Evolutionary conservation across 108 stramenopile genomes (phyloP).

Genomic region (Cyclotella atomus): DNA sequence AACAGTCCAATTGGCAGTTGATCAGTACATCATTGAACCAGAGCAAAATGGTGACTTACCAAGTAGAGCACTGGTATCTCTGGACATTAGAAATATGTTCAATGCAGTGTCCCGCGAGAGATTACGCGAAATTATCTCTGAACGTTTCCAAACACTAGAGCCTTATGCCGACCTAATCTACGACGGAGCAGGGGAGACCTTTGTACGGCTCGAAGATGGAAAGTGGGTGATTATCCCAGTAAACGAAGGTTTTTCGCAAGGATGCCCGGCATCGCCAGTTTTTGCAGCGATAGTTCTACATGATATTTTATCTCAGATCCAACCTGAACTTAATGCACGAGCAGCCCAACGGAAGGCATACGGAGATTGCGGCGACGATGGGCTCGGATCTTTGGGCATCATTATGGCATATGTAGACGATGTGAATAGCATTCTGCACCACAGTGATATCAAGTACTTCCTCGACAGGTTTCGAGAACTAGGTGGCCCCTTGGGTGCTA

Average conservation of each 20-base stretch:
- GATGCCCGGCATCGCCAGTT: constrained; percentile 17
- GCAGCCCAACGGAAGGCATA: background rate
- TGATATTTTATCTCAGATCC: background rate
- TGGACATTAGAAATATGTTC: background rate
- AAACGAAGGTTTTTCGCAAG: constrained; percentile 15
- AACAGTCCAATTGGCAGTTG: constrained; percentile 3
- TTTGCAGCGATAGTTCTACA: constrained; percentile 16
- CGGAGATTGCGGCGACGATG: background rate
- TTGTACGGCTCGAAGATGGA: background rate
- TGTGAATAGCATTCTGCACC: background rate
- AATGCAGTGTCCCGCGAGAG: background rate
- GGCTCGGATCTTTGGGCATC: background rate
- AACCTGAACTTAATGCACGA: background rate
- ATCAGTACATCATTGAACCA: constrained; percentile 15
- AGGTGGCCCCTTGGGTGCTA: background rate
- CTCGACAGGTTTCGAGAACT: background rate
- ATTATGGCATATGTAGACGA: background rate
- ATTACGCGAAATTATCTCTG: background rate
- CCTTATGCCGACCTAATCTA: background rate
- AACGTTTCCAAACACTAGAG: background rate
- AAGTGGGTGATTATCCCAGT: background rate
- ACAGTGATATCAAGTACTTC: background rate
- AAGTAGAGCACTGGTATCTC: background rate
- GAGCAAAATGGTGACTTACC: background rate
- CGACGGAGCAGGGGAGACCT: background rate